These are phyloP conservation scores for Apiospora sp. DNA, from an alignment of 2,329 filamentous ascomycete species.

Conservation along the genomic window DNA sequence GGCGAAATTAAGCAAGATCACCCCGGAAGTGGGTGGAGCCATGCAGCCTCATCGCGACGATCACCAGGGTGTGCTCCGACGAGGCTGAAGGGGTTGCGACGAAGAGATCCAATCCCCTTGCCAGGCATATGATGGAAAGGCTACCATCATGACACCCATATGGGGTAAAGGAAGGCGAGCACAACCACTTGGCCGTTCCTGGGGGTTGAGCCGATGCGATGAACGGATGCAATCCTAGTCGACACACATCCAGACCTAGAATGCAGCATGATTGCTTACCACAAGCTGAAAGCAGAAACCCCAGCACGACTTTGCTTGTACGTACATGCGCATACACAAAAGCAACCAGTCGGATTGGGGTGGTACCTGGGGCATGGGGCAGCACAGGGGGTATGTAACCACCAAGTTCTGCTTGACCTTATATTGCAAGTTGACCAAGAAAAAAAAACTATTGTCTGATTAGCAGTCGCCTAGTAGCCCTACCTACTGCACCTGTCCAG, in stretches of 20 bases:
- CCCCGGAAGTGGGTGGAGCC: conserved; percentile 2
- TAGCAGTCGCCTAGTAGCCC: conserved; percentile 9
- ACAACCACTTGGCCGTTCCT: neutral
- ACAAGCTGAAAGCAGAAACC: conserved; percentile 13
- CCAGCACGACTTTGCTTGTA: neutral
- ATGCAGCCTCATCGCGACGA: conserved; percentile 15
- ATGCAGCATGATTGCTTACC: conserved; percentile 5
- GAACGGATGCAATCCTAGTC: neutral
- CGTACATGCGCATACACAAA: conserved; percentile 4
- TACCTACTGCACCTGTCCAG: conserved; percentile 1
- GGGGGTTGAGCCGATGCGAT: neutral
- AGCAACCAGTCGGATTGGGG: neutral
- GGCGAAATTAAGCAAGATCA: conserved; percentile 20
- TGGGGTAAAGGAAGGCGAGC: neutral
- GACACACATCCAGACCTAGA: neutral
- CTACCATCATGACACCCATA: neutral
- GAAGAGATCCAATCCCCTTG: conserved; percentile 16
- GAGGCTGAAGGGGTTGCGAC: conserved; percentile 21
- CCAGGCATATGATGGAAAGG: neutral
- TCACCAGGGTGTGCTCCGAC: conserved; percentile 15
- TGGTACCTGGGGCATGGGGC: conserved; percentile 5
- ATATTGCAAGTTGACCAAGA: conserved; percentile 2
- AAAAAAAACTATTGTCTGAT: neutral
- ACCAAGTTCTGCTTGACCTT: neutral
- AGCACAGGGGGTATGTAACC: neutral